Evolutionary conservation across 257 asterid species (phyloP).

Genomic region (Handroanthus guayacan): DNA sequence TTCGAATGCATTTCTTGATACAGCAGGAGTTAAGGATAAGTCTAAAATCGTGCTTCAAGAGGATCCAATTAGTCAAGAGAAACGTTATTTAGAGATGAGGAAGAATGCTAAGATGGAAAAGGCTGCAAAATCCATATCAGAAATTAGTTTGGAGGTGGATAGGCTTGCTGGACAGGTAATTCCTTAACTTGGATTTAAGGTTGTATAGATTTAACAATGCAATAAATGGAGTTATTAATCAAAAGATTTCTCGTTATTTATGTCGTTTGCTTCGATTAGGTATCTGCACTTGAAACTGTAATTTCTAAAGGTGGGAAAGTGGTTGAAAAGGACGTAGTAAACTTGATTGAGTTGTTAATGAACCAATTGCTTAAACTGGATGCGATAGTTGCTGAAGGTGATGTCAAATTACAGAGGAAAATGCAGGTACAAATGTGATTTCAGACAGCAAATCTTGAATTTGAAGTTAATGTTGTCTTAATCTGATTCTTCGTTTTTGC

Average conservation of each 20-base stretch:
- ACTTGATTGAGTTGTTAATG: constrained; percentile 77
- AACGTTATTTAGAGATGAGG: constrained; percentile 71
- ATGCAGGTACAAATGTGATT: constrained; percentile 66
- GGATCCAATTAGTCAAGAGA: constrained; percentile 83
- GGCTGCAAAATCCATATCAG: constrained; percentile 69
- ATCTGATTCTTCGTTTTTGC: neutral
- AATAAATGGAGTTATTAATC: neutral
- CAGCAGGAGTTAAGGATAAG: constrained; percentile 77
- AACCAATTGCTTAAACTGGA: constrained; percentile 80
- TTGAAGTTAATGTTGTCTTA: neutral
- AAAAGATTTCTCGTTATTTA: neutral
- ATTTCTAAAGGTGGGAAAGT: constrained; percentile 74
- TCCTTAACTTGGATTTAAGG: neutral
- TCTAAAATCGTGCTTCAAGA: constrained; percentile 79
- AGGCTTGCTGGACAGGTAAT: constrained; percentile 74
- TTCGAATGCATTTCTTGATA: constrained; percentile 74
- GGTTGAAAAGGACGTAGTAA: constrained; percentile 65
- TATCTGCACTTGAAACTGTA: constrained; percentile 71
- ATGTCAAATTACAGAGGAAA: constrained; percentile 80
- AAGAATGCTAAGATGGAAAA: constrained; percentile 73
- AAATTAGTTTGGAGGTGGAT: constrained; percentile 79
- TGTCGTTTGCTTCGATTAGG: constrained; percentile 52
- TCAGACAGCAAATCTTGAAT: constrained; percentile 17
- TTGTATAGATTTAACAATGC: neutral
- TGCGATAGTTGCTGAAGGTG: constrained; percentile 69